Base-by-base conservation (phyloP, 345 rosid species). In the Aquilaria yunnanensis region DNA sequence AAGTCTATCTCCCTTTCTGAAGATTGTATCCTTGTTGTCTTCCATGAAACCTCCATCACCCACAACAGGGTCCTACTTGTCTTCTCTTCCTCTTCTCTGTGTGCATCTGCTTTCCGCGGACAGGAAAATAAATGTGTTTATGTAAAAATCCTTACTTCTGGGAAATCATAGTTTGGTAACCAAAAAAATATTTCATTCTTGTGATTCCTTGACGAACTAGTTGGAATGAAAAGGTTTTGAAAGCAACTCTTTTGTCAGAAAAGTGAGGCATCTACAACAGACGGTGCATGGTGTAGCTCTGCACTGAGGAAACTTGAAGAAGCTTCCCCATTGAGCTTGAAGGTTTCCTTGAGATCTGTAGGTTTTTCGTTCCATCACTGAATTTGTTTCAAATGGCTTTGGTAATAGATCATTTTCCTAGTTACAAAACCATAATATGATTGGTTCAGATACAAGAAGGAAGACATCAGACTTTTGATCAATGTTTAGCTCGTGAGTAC, bases 281-380 rank as follows among this genome's bases (percentile, higher is more conserved):
- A 82, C 60, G 92, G 83, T 75, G 60, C 57, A 48, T 92, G 94
- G 94, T 89, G 92, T 74, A 72, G 16, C 51, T 78, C 81, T 2
- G 78, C 98, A 43, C 57, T 89, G 56, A 75, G 80, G 63, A 81
- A 80, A 65, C 96, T 94, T 55, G 82, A 70, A 74, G 89, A 83
- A 77, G 74, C 82, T 66, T 90, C 97, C 12, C 97, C 99, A 10
- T 66, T 90, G 79, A 84, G 97, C 71, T 83, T 94, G 83, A 94
- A 90, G 80, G 93, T 90, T 61, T 72, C 96, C 52, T 72, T 94
- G 68, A 88, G 86, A 90, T 90, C 97, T 32, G 99, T 86, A 75
- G 81, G 99, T 82, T 34, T 68, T 33, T 59, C 63, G 14, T 31
- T 47, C 31, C 29, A 51, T 5, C 41, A 4, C 2, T 16, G 7